Evolutionary conservation across 345 rosid genomes (phyloP), one percentile per base, ranked within the genome.

Genomic region (Gossypioides kirkii): DNA sequence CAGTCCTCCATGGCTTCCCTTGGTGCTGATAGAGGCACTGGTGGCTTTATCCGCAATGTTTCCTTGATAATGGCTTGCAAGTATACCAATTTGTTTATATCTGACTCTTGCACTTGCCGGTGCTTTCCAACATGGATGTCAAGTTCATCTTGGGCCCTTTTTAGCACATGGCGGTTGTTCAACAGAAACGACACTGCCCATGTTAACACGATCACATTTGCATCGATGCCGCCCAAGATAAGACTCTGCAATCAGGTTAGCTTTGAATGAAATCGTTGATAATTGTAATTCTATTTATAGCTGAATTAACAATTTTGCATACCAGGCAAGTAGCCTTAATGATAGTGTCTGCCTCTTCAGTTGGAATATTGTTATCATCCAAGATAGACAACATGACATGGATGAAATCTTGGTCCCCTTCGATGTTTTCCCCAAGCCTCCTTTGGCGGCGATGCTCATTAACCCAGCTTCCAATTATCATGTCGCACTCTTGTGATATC

Each of bases 61-160:
- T 86, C 89, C 77, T 86, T 86, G 10, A 82, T 70, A 9, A 86
- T 72, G 12, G 89, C 87, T 60, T 81, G 71, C 12, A 87, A 60
- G 71, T 83, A 80, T 18, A 43, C 47, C 14, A 85, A 70, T 61
- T 83, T 80, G 7, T 63, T 76, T 14, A 87, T 60, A 61, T 87
- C 86, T 18, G 81, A 80, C n/a, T 78, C 82, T 47, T 85, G 76
- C 11, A 80, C 87, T 50, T 62, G 56, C 54, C 87, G 66, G 1
- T 73, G 61, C 58, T 67, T 78, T 2, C 89, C 86, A 0, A 76
- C 77, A 13, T 53, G 75, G 28, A 28, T 32, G 69, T 80, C 75
- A 0, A 85, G 70, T 69, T 87, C 89, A 42, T 82, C 80, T 43
- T 82, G 86, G 6, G 82, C 86, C 63, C 61, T 75, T 61, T 77